These are phyloP conservation scores for Emmonsia crescens DNA, from an alignment of 2,329 filamentous ascomycete genomes.

Conservation along the genomic window DNA sequence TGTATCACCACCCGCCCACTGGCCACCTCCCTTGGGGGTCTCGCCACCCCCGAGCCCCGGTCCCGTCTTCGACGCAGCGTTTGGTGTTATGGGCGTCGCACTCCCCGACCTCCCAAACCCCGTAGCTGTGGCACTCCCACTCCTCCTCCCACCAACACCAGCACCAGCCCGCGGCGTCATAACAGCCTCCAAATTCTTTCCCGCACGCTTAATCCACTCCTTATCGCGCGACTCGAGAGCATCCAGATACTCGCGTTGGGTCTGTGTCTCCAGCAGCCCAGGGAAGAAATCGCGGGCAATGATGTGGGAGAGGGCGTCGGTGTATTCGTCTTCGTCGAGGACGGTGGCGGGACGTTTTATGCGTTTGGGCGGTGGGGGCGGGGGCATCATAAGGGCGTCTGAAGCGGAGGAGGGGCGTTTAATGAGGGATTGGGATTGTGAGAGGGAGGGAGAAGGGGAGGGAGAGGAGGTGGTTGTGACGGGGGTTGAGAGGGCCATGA, in stretches of 20 bases:
- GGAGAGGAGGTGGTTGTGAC: constrained; percentile 15
- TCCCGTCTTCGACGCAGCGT: not conserved
- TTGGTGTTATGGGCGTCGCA: not conserved
- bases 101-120: not conserved
- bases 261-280: constrained; percentile 72
- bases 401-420: constrained; percentile 21
- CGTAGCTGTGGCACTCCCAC: not conserved
- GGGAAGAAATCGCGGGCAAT: constrained; percentile 97
- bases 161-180: constrained; percentile 64
- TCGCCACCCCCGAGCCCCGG: constrained; percentile 22
- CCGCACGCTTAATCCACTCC: constrained; percentile 76
- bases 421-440: constrained; percentile 25
- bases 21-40: constrained; percentile 54
- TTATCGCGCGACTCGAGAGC: constrained; percentile 77
- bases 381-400: constrained; percentile 63
- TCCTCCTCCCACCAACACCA: constrained; percentile 23
- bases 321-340: constrained; percentile 90
- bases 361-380: constrained; percentile 71
- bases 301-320: constrained; percentile 79
- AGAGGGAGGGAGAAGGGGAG: constrained; percentile 11
- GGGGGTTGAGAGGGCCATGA: not conserved
- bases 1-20: constrained; percentile 50
- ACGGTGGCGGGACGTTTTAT: constrained; percentile 84
- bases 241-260: constrained; percentile 84
- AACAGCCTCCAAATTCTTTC: constrained; percentile 58